Evolutionary conservation across 2,329 filamentous ascomycete species (phyloP).

Genomic region (Penicillium frequentans): DNA sequence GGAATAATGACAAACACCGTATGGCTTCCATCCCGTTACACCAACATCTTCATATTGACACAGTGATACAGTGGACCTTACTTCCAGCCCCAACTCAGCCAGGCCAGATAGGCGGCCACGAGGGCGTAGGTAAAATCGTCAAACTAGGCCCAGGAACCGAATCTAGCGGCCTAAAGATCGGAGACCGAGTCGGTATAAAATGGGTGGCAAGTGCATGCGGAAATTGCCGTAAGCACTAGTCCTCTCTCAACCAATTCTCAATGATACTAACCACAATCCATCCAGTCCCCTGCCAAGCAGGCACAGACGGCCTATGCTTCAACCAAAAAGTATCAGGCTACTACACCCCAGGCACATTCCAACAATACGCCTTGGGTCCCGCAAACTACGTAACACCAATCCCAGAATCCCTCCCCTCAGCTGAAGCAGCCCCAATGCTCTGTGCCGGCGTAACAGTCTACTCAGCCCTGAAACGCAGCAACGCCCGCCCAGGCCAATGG

Average conservation of each 20-base stretch:
- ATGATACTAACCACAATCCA: not conserved
- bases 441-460: constrained; percentile 71
- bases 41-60: constrained; percentile 7
- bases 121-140: constrained; percentile 66
- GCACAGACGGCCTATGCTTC: constrained; percentile 56
- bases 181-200: constrained; percentile 70
- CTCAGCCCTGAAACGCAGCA: constrained; percentile 61
- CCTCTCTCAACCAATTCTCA: not conserved
- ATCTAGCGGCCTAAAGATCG: constrained; percentile 58
- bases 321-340: constrained; percentile 64
- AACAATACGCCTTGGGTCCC: constrained; percentile 65
- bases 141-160: constrained; percentile 64
- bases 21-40: not conserved
- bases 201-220: constrained; percentile 62
- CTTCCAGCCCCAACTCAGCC: constrained; percentile 60
- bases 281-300: constrained; percentile 52
- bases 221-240: constrained; percentile 43
- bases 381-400: constrained; percentile 71
- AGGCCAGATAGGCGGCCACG: constrained; percentile 68
- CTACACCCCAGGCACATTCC: constrained; percentile 70
- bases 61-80: constrained; percentile 49
- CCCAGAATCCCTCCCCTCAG: constrained; percentile 60
- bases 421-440: constrained; percentile 64
- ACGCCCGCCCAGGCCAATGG: constrained; percentile 60
- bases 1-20: constrained; percentile 53